These are phyloP conservation scores for Serpula lacrymans DNA, from an alignment of 768 basidiomycete species.

Conservation along the genomic window DNA sequence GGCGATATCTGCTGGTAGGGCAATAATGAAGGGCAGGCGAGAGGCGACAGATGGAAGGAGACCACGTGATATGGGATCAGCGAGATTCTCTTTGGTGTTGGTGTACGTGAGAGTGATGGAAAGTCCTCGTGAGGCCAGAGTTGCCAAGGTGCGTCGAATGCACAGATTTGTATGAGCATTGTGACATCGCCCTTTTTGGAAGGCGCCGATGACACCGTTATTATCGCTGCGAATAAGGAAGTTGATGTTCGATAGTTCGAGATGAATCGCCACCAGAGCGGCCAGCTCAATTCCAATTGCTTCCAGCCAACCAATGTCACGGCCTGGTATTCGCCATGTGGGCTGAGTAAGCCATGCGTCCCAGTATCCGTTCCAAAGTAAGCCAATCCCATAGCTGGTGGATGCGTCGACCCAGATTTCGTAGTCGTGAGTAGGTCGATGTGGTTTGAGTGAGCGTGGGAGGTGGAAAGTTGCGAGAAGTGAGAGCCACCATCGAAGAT, in stretches of 20 bases:
- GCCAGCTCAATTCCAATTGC: slow-evolving; percentile 15
- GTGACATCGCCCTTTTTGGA: slow-evolving; percentile 25
- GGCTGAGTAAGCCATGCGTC: slow-evolving; percentile 19
- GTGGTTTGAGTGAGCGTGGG: slow-evolving; percentile 11
- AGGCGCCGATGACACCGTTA: slow-evolving; percentile 31
- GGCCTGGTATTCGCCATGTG: slow-evolving; percentile 12
- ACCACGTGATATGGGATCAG: slow-evolving; percentile 31
- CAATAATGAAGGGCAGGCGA: no score
- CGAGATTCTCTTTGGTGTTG: slow-evolving; percentile 22
- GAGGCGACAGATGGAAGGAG: no score
- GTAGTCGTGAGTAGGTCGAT: slow-evolving; percentile 6
- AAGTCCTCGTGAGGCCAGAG: slow-evolving; percentile 16
- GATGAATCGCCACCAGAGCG: background rate
- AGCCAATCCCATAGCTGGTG: slow-evolving; percentile 38
- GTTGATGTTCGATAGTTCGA: slow-evolving; percentile 7
- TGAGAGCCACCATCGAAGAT: slow-evolving; percentile 32
- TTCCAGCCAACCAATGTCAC: slow-evolving; percentile 28
- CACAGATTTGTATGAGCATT: slow-evolving; percentile 30
- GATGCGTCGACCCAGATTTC: slow-evolving; percentile 35
- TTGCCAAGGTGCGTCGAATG: slow-evolving; percentile 14
- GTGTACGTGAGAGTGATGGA: slow-evolving; percentile 18
- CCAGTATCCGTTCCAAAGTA: slow-evolving; percentile 26
- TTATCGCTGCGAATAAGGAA: slow-evolving; percentile 31
- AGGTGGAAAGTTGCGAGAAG: slow-evolving; percentile 2
- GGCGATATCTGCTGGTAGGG: no score